phyloP scores from a whole-genome alignment of 257 asterid genomes.

The Fraxinus pennsylvanica region DNA sequence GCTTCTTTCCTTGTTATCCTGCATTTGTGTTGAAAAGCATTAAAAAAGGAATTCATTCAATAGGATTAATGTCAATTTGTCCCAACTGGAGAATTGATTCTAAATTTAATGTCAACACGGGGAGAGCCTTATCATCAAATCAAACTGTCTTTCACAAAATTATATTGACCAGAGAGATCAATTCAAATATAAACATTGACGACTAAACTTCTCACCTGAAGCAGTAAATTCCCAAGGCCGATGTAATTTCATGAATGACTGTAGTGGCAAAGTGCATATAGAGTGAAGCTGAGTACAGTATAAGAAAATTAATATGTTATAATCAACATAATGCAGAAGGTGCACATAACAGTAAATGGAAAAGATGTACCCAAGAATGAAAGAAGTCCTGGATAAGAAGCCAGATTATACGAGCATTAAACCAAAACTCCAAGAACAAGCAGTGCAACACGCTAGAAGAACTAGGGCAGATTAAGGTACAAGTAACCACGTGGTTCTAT shows the following conservation, averaged over 20 bases:
- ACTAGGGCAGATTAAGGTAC: not conserved
- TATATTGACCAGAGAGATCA: not conserved
- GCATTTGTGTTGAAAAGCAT: conserved; percentile 25
- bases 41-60: not conserved
- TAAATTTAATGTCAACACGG: not conserved
- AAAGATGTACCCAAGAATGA: not conserved
- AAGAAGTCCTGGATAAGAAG: not conserved
- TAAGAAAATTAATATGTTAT: conserved; percentile 15
- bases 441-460: not conserved
- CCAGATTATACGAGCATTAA: not conserved
- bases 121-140: not conserved
- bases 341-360: not conserved
- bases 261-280: conserved; percentile 88
- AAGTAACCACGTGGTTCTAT: not conserved
- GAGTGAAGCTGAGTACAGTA: conserved; percentile 56
- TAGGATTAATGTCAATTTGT: too few species aligned
- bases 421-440: not conserved
- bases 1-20: conserved; percentile 98
- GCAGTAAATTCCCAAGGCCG: conserved; percentile 90
- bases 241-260: conserved; percentile 83
- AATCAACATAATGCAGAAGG: not conserved
- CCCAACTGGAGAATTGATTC: not conserved
- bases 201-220: conserved; percentile 66
- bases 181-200: not conserved
- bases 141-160: not conserved